Evolutionary conservation across 1,139 yeast genomes (phyloP), one percentile per base, ranked within the genome.

Genomic region (Sugiyamaella japonica): DNA sequence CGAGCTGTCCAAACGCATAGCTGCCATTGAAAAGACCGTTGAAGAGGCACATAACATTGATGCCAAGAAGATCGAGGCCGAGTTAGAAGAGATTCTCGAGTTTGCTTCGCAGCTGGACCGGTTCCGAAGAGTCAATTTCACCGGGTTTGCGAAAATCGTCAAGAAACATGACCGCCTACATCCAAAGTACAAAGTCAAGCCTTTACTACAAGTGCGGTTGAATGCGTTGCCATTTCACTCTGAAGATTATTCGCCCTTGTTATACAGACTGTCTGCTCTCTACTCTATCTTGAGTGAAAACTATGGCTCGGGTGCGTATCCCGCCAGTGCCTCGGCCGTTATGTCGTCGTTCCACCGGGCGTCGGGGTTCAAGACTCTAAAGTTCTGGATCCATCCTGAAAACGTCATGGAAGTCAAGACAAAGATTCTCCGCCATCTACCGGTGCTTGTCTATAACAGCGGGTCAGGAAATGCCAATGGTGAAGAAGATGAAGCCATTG

Each of bases 351-450:
- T 66, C 52, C 70, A 73, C 53, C 76, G 76, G 55, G 78, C 78
- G 55, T 77, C 80, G 39, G 85, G 84, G 49, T 87, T 77, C 70
- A 89, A 87, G 65, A 84, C 89, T 25, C 85, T 86, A 73, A 89
- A 89, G 73, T 91, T 91, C 72, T 93, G 99, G 99, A 80, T 93
- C 50, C 98, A 93, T 69, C 93, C 93, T 13, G 99, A 93, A 66
- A 90, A 93, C 70, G 76, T 91, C 69, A 91, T 91, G 97, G 98
- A 93, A 73, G 96, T 90, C 56, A 93, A 93, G 74, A 89, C 98
- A 23, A 84, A 90, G 60, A 89, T 93, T 61, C 80, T 93, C 67
- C 86, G 98, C 70, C 96, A 90, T 66, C 80, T 93, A 63, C 99
- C 99, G 0, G 95, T 91, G 3, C 78, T 93, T 59, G 87, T 93